Evolutionary conservation across 306 rosid genomes (phyloP), one percentile per base, ranked within the genome.

Genomic region (Sphenostylis stenocarpa): DNA sequence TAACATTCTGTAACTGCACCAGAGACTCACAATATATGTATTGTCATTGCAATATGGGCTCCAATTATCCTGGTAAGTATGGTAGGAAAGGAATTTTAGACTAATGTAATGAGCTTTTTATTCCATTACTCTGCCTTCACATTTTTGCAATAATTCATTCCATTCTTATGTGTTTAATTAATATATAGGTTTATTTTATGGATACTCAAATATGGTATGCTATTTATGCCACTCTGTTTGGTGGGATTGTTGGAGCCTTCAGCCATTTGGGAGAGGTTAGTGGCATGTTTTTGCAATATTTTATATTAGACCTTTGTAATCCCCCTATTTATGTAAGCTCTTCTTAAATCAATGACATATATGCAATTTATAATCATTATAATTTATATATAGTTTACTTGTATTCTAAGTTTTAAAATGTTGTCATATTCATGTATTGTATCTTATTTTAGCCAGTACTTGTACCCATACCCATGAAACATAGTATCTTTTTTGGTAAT

Each of bases 261-360:
- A 92, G 93, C 87, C 97, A 95, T 87, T 86, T 95, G 93, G 98
- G 98, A 45, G 98, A 95, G 98, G 98, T 95, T 52, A 83, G 98
- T 87, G 29, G 67, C 67, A 43, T 81, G 41, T 36, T 63, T 38
- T 44, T 67, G 66, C 34, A 60, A 56, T 24, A 53, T 16, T 33
- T 57, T 76, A 21, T 17, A 28, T 75, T 31, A 13, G n/a, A 70
- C 23, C 80, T 49, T 48, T 47, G 24, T 80, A 57, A 45, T 67
- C 13, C 17, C 68, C 12, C 53, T 78, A 23, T 19, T 44, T 19
- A 55, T 36, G 3, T 33, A 13, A 48, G 58, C 63, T 72, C 67
- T 82, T 45, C 4, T 39, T 4, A 58, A 57, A 28, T 14, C 16
- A 58, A 14, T 58, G 6, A 7, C 66, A 28, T 58, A 28, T 26